Evolutionary conservation across 2,329 filamentous ascomycete species (phyloP).

Genomic region (Verticillium nubilum): DNA sequence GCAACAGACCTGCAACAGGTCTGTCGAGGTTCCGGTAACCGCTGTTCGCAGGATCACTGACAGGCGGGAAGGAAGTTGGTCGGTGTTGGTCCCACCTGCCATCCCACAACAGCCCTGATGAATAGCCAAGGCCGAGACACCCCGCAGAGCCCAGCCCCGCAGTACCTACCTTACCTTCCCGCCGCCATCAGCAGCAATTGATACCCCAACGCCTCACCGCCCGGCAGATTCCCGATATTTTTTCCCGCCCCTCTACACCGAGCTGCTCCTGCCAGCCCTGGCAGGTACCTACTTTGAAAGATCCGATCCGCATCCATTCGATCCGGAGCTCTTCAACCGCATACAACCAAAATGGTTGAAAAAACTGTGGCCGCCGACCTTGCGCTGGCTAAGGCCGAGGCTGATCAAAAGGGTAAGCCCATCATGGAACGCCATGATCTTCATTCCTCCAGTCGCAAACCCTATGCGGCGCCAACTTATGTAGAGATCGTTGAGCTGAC

Average conservation of each 20-base stretch:
- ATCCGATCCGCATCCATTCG: background rate
- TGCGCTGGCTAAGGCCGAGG: slow-evolving; percentile 1
- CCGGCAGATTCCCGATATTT: slow-evolving; percentile 21
- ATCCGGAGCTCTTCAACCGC: background rate
- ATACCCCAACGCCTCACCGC: slow-evolving; percentile 16
- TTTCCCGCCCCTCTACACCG: slow-evolving; percentile 3
- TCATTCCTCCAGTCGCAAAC: background rate
- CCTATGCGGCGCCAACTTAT: background rate
- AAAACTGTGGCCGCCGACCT: background rate
- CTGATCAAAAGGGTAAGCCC: slow-evolving; percentile 6
- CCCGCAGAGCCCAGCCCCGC: background rate
- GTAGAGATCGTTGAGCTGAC: background rate
- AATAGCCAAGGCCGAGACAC: background rate
- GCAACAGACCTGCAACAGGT: too few species aligned
- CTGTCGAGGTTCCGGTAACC: too few species aligned
- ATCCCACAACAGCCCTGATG: background rate
- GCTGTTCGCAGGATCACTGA: too few species aligned
- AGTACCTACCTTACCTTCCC: background rate
- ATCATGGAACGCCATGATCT: background rate
- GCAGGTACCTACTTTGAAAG: background rate
- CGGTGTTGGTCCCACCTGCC: background rate
- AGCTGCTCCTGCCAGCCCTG: slow-evolving; percentile 8
- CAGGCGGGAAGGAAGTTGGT: too few species aligned
- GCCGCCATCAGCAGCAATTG: background rate
- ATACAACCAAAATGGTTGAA: background rate